Evolutionary conservation across 164 flowering plant genomes (phyloP), one percentile per base, ranked within the genome.

Genomic region (Paratinospora sagittata): DNA sequence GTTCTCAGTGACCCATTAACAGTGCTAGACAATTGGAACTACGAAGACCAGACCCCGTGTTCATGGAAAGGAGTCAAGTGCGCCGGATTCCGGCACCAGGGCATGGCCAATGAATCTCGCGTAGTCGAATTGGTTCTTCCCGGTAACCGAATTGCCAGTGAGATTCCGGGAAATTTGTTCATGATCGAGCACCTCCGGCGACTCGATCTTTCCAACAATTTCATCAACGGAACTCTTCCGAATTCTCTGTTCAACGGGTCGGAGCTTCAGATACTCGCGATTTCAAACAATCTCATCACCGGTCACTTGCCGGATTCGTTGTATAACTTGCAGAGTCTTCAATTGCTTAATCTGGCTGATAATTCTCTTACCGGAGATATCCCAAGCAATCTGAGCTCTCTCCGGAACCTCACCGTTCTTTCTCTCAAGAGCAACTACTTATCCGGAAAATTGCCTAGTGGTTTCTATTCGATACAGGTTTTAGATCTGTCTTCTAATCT

Each of bases 151-250:
- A 89, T 96, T 62, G 79, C 83, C 10, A 97, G 95, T 36, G 81
- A 90, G 4, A 73, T 92, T 26, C 84, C 95, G 0, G 68, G 86
- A 0, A 81, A 86, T 60, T 80, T 92, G 61, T 93, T 90, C 49
- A 55, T 73, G 76, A 78, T 92, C 37, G 69, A 84, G 30, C 81
- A 81, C 73, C 94, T 95, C 27, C 87, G 75, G 39, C 66, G 9
- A 39, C 90, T 95, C 30, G 87, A 95, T 70, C 87, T 95, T 27
- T 89, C 99, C 66, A 84, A 85, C 85, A 95, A 95, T 78, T 85
- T 86, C 6, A 75, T 95, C 62, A 91, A 91, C 68, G 98, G 98
- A 24, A 79, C 98, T 6, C 80, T 95, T 1, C 97, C 97, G 9
- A 23, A 30, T 6, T 77, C 89, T 12, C 72, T 88, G 63, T 81